Conservation (phyloP, 2,329 filamentous ascomycete species). For the Daldinia sp. region DNA sequence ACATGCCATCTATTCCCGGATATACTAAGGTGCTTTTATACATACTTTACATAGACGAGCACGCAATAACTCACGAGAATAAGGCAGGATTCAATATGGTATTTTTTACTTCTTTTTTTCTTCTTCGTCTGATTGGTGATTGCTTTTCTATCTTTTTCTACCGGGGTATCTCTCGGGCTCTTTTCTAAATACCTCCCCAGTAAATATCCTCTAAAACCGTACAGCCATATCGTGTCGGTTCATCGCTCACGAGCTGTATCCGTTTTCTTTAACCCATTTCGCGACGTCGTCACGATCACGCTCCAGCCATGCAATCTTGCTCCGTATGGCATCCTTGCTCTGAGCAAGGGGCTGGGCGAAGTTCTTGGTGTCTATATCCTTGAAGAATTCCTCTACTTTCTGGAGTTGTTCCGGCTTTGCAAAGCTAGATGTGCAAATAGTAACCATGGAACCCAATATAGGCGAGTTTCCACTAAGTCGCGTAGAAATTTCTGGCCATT, state of each 20-base stretch:
- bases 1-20: neutral
- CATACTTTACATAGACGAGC: neutral
- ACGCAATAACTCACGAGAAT: neutral
- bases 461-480: slow-evolving; percentile 87
- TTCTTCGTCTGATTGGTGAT: slow-evolving; percentile 12
- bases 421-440: slow-evolving; percentile 85
- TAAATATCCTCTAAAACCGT: slow-evolving; percentile 22
- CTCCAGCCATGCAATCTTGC: slow-evolving; percentile 85
- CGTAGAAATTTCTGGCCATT: slow-evolving; percentile 87
- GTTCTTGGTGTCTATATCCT: slow-evolving; percentile 81
- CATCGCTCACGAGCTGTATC: slow-evolving; percentile 58
- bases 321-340: slow-evolving; percentile 84
- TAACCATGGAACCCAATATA: slow-evolving; percentile 87
- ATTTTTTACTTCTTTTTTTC: neutral
- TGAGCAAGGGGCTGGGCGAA: slow-evolving; percentile 93
- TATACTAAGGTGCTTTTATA: neutral
- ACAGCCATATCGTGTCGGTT: slow-evolving; percentile 17
- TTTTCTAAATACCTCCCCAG: slow-evolving; percentile 22
- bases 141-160: slow-evolving; percentile 37
- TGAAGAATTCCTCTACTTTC: slow-evolving; percentile 84
- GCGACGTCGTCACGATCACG: slow-evolving; percentile 84
- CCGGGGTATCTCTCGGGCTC: slow-evolving; percentile 34
- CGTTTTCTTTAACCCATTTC: slow-evolving; percentile 69
- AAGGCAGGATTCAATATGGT: neutral
- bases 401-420: slow-evolving; percentile 80